Percentiles rank a stretch among this genome's conserved stretches.
Evolutionary conservation across 2,329 filamentous ascomycete species (phyloP).

Genomic region (Fusarium secorum): DNA sequence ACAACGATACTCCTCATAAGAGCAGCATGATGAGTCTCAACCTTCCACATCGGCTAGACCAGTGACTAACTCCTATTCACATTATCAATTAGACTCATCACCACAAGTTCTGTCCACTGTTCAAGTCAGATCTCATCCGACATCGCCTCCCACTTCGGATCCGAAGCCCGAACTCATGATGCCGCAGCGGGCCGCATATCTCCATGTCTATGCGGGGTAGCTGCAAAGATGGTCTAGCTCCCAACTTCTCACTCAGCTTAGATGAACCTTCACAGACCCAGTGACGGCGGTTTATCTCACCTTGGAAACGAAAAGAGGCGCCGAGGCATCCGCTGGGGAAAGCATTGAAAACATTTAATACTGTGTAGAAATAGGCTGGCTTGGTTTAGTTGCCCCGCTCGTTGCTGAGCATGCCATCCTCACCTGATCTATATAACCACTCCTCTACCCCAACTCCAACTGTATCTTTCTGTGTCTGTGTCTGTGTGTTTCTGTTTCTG

Average conservation of each 20-base stretch:
- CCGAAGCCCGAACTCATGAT: background rate
- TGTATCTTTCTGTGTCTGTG: background rate
- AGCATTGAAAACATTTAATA: background rate
- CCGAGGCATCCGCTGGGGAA: background rate
- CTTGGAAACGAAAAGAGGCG: constrained; percentile 2
- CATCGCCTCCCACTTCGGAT: constrained; percentile 7
- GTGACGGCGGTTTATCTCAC: background rate
- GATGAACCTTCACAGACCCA: background rate
- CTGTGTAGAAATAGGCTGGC: background rate
- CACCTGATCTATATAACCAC: constrained; percentile 6
- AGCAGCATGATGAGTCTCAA: background rate
- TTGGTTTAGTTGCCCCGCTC: constrained; percentile 24
- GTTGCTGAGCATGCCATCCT: constrained; percentile 11
- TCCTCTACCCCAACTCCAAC: background rate
- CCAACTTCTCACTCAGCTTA: background rate
- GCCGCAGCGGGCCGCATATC: constrained; percentile 7
- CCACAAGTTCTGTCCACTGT: rapidly evolving
- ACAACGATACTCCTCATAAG: background rate
- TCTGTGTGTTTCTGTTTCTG: no score
- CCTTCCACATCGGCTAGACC: rapidly evolving
- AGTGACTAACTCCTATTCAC: background rate
- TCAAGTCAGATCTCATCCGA: background rate
- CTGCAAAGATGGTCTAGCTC: constrained; percentile 12
- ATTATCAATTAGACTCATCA: background rate
- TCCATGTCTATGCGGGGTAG: constrained; percentile 18